Percentiles rank a stretch among this genome's conserved stretches.
phyloP scores from a whole-genome alignment of 2,329 filamentous ascomycete genomes.

The Tolypocladium capitatum region DNA sequence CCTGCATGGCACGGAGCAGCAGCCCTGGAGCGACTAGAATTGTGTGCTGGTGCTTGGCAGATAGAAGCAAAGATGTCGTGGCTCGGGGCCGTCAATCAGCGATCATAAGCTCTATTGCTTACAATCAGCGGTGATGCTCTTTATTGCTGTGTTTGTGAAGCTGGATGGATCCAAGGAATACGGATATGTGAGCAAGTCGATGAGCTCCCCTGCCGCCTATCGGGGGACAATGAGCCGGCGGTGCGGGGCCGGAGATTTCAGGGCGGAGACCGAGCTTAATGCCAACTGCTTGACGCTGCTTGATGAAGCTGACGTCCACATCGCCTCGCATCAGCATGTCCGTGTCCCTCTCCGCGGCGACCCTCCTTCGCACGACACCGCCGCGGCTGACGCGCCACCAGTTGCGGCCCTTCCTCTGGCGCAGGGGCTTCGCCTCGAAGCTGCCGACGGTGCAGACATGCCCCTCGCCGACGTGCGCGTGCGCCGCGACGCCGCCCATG shows the following conservation, averaged over 20 bases:
- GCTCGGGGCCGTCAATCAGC: background rate
- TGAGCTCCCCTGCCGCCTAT: too few relatives aligned
- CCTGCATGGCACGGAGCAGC: background rate
- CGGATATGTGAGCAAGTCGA: too few relatives aligned
- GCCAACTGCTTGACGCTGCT: background rate
- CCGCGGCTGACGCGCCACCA: background rate
- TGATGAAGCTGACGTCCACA: background rate
- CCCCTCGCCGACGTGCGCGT: conserved; percentile 64
- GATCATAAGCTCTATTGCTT: too few relatives aligned
- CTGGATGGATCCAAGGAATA: too few relatives aligned
- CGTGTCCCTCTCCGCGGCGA: background rate
- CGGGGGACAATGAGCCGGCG: too few relatives aligned
- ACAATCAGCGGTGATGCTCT: too few relatives aligned
- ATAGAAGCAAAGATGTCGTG: background rate
- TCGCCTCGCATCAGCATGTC: conserved; percentile 1
- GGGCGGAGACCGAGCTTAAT: conserved; percentile 11
- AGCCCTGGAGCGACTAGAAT: background rate
- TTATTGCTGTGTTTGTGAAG: background rate
- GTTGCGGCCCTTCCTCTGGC: conserved; percentile 6
- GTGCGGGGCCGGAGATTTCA: background rate
- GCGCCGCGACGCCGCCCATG: conserved; percentile 51
- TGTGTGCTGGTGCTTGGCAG: background rate
- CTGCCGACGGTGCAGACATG: conserved; percentile 43
- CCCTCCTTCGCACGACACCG: background rate
- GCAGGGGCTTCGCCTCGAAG: conserved; percentile 4